Evolutionary conservation across 352 stramenopile genomes (phyloP).

Genomic region (Globisporangium spinosum): DNA sequence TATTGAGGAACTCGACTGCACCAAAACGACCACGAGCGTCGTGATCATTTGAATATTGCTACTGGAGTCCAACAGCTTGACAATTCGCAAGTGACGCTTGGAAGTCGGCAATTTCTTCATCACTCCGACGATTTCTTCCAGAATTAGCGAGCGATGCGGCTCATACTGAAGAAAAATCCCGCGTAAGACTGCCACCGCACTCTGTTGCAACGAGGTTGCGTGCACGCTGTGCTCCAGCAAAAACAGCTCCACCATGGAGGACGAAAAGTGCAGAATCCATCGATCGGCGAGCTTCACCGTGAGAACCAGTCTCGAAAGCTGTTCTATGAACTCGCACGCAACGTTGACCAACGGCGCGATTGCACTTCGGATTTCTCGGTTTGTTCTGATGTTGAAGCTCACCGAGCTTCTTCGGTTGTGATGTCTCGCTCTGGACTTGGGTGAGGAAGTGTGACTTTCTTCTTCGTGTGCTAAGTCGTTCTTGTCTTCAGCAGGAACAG

Average conservation of each 20-base stretch:
- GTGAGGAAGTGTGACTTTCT: constrained; percentile 1
- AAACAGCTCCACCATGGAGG: constrained; percentile 67
- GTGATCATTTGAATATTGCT: constrained; percentile 64
- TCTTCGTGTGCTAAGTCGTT: constrained; percentile 2
- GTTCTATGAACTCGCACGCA: constrained; percentile 72
- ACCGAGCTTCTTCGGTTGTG: constrained; percentile 13
- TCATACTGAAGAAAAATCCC: constrained; percentile 67
- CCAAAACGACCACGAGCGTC: constrained; percentile 55
- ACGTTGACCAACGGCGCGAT: constrained; percentile 62
- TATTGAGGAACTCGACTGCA: constrained; percentile 45
- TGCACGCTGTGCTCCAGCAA: constrained; percentile 60
- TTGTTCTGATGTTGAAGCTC: constrained; percentile 42
- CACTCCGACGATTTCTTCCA: constrained; percentile 65
- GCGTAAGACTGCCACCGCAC: constrained; percentile 51
- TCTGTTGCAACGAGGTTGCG: constrained; percentile 60
- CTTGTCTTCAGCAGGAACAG: constrained; percentile 16
- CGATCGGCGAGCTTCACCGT: constrained; percentile 72
- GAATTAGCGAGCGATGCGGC: constrained; percentile 49
- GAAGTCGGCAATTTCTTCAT: constrained; percentile 75
- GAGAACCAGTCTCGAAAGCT: constrained; percentile 50
- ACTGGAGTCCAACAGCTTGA: constrained; percentile 56
- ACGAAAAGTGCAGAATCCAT: constrained; percentile 72
- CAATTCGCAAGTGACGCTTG: constrained; percentile 67
- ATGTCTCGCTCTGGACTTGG: neutral
- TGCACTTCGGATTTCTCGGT: constrained; percentile 45